A percentile compares a stretch with the other conserved stretches of the same genome.
Conservation (phyloP, 2,329 filamentous ascomycete species). For the Fusarium subtropicale region DNA sequence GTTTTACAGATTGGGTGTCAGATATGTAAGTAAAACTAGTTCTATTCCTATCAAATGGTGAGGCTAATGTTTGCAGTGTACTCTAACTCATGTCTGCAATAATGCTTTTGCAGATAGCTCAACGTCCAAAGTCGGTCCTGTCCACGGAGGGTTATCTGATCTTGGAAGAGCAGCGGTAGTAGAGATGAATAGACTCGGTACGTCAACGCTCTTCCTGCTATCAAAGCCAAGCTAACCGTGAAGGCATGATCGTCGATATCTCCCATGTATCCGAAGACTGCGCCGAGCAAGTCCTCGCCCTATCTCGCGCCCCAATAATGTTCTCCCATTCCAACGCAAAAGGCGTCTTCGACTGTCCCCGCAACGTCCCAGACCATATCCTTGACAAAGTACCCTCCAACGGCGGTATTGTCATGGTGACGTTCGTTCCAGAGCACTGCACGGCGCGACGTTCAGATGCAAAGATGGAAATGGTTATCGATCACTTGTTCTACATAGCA, state of each 20-base stretch:
- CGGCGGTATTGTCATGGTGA: neutral
- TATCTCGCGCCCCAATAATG: neutral
- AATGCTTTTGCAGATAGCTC: constrained; percentile 20
- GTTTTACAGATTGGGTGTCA: neutral
- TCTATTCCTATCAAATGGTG: accelerated
- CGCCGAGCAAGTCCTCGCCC: neutral
- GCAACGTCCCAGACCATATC: neutral
- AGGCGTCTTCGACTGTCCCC: neutral
- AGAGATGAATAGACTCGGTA: constrained; percentile 18
- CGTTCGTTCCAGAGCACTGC: constrained; percentile 11
- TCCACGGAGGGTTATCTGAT: neutral
- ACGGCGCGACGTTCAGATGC: neutral
- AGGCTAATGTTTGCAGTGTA: neutral
- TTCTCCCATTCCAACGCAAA: constrained; percentile 19
- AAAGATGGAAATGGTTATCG: constrained; percentile 9
- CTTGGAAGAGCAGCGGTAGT: constrained; percentile 4
- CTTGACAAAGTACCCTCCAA: neutral
- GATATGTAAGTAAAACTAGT: neutral
- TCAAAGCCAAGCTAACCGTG: accelerated
- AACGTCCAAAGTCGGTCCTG: neutral
- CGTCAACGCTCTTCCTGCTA: accelerated
- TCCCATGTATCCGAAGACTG: constrained; percentile 8
- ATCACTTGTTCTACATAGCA: constrained; percentile 12
- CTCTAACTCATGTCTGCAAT: neutral
- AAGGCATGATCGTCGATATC: constrained; percentile 14